A percentile compares a stretch with the other conserved stretches of the same genome.
Conservation (phyloP, 768 basidiomycete species). For the Chalciporus chontae region DNA sequence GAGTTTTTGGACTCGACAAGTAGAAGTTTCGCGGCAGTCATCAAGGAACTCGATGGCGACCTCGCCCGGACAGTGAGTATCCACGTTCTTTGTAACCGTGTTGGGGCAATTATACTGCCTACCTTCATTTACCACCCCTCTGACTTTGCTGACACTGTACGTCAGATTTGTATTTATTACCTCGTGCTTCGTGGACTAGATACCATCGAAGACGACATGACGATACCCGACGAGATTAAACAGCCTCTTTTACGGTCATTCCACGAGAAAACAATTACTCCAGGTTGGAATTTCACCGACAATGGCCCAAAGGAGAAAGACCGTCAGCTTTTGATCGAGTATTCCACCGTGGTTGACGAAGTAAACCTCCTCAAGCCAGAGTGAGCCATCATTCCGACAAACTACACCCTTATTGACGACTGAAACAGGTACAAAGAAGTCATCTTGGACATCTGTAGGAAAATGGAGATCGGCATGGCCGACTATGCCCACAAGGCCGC, state of each 20-base stretch:
- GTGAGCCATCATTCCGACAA: constrained; percentile 34
- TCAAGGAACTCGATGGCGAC: constrained; percentile 95
- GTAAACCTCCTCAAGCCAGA: constrained; percentile 60
- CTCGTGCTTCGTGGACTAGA: constrained; percentile 92
- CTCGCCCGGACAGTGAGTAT: constrained; percentile 81
- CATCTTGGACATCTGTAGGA: constrained; percentile 77
- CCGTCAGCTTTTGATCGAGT: constrained; percentile 78
- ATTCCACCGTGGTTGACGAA: constrained; percentile 77
- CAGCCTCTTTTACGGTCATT: constrained; percentile 82
- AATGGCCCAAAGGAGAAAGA: constrained; percentile 88
- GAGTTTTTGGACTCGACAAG: constrained; percentile 84
- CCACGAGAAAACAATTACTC: constrained; percentile 71
- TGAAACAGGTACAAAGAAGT: constrained; percentile 61
- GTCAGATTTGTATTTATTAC: constrained; percentile 95
- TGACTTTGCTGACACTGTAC: no score
- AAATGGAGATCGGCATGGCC: constrained; percentile 96
- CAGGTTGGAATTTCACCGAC: constrained; percentile 85
- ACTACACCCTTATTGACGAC: not conserved
- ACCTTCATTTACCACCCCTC: no score
- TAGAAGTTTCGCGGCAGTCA: constrained; percentile 87
- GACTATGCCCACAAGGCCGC: constrained; percentile 87
- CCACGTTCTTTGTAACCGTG: not conserved
- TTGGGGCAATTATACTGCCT: not conserved
- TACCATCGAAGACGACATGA: constrained; percentile 99
- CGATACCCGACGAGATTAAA: constrained; percentile 81